Evolutionary conservation across 139 green algal species (phyloP).

Genomic region (Coelastrella sp.): DNA sequence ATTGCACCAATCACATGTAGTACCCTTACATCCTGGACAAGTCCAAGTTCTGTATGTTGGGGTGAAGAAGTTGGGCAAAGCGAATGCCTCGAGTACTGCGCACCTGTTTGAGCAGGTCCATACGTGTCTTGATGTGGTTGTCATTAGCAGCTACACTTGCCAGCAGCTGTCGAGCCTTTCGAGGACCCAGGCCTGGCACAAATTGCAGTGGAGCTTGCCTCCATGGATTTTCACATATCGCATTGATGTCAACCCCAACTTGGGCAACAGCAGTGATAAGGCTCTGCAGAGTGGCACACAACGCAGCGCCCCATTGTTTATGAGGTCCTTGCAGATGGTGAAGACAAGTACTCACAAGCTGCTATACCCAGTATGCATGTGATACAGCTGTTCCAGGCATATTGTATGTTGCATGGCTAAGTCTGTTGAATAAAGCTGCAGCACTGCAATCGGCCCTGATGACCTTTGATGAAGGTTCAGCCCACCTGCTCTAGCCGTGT

Average conservation of each 20-base stretch:
- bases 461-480: not conserved
- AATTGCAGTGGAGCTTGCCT: conserved; percentile 80
- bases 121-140: conserved; percentile 49
- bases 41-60: too few relatives aligned
- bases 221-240: conserved; percentile 78
- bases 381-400: too few relatives aligned
- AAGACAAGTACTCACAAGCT: too few relatives aligned
- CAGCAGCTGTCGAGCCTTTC: conserved; percentile 86
- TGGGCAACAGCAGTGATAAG: conserved; percentile 68
- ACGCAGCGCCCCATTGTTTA: too few relatives aligned
- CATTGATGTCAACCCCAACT: conserved; percentile 83
- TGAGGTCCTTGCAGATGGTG: too few relatives aligned
- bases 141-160: conserved; percentile 43
- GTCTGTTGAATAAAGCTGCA: too few relatives aligned
- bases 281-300: not conserved
- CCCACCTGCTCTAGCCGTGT: conserved; percentile 20
- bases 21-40: too few relatives aligned
- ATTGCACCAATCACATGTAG: too few relatives aligned
- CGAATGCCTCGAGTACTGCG: not conserved
- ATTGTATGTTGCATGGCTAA: too few relatives aligned
- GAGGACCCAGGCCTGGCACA: conserved; percentile 87
- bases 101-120: conserved; percentile 30
- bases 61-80: too few relatives aligned
- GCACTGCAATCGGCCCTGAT: too few relatives aligned
- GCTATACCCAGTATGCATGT: too few relatives aligned